Conservation (phyloP, 257 asterid species). For the Cynanchum wilfordii region DNA sequence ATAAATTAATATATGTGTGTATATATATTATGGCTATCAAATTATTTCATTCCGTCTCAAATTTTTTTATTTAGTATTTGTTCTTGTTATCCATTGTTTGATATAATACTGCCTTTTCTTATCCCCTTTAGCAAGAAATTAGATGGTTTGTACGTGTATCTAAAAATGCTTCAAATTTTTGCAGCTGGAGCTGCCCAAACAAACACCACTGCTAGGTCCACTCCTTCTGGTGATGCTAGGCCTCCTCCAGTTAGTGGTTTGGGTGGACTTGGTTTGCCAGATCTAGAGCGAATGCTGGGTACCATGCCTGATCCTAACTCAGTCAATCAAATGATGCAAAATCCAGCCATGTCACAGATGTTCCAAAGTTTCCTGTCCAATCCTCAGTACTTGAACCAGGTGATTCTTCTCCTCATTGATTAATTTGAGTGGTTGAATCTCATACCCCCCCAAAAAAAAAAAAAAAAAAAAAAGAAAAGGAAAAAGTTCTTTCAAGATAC, state of each 20-base stretch:
- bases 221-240: conserved; percentile 32
- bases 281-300: conserved; percentile 39
- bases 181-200: conserved; percentile 42
- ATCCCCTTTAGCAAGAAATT: not conserved
- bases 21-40: not conserved
- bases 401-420: conserved; percentile 14
- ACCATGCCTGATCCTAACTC: conserved; percentile 39
- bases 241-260: conserved; percentile 30
- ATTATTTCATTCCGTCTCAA: not conserved
- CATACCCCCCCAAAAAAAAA: not conserved
- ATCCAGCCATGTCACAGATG: conserved; percentile 51
- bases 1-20: not conserved
- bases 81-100: not conserved
- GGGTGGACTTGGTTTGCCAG: conserved; percentile 41
- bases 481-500: conserved; percentile 2
- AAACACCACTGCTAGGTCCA: conserved; percentile 32
- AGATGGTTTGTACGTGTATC: not conserved
- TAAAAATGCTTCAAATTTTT: conserved; percentile 9
- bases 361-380: conserved; percentile 42
- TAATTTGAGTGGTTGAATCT: not conserved
- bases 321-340: conserved; percentile 47
- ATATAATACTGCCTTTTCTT: not conserved
- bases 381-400: conserved; percentile 58
- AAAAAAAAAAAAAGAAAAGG: too few species aligned
- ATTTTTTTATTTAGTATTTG: not conserved